Evolutionary conservation across 139 green algal species (phyloP).

Genomic region (Chlorella sp.): DNA sequence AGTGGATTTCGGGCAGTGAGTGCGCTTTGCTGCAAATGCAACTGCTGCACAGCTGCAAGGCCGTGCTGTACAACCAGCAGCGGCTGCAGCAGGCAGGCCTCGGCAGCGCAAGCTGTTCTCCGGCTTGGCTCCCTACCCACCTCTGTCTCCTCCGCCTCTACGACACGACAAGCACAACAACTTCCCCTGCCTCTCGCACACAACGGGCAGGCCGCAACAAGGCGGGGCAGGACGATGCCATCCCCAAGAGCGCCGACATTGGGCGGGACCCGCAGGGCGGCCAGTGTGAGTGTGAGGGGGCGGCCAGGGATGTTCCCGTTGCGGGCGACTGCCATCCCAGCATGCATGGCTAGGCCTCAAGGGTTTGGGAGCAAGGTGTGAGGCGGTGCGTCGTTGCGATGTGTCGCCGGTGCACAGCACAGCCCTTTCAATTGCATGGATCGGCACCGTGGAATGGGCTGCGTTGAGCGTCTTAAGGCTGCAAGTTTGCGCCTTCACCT

Average conservation of each 20-base stretch:
- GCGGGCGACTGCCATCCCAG: too few species aligned
- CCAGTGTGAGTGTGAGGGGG: not conserved
- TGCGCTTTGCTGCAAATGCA: not conserved
- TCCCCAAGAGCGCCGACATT: not conserved
- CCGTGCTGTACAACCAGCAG: too few species aligned
- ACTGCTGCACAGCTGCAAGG: not conserved
- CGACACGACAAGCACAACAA: accelerated
- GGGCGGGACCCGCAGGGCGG: not conserved
- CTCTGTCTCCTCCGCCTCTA: not conserved
- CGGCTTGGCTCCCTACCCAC: not conserved
- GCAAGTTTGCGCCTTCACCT: too few species aligned
- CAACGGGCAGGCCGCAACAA: conserved; percentile 4
- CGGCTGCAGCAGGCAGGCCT: too few species aligned
- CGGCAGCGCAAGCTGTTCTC: not conserved
- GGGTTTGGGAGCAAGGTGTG: too few species aligned
- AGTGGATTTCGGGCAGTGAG: not conserved
- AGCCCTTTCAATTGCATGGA: too few species aligned
- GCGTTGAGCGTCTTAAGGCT: too few species aligned
- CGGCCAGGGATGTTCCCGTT: too few species aligned
- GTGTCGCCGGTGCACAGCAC: too few species aligned
- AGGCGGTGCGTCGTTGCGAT: too few species aligned
- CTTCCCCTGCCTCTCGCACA: not conserved
- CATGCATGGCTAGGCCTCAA: too few species aligned
- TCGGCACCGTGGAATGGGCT: too few species aligned
- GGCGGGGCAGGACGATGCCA: not conserved